phyloP scores from a whole-genome alignment of 2,329 filamentous ascomycete genomes.

The Botrytis elliptica region DNA sequence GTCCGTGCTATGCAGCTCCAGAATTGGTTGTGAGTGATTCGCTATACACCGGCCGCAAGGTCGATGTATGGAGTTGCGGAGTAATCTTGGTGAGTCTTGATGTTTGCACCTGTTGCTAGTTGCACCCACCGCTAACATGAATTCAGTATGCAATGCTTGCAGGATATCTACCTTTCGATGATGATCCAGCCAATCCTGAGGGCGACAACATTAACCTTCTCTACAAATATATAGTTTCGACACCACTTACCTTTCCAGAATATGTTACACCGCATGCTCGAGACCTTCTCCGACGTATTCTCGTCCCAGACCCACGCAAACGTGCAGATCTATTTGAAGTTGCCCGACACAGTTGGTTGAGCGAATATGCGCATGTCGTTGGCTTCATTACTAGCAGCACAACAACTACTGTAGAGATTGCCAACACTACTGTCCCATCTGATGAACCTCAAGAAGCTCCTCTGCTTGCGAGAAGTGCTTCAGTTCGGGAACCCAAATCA shows the following conservation, averaged over 20 bases:
- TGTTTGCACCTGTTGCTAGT: conserved; percentile 9
- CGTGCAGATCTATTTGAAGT: conserved; percentile 96
- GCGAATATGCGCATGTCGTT: conserved; percentile 94
- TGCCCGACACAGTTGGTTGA: conserved; percentile 95
- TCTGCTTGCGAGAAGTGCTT: conserved; percentile 77
- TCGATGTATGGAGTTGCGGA: conserved; percentile 99
- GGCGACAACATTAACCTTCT: conserved; percentile 98
- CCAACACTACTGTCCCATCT: conserved; percentile 68
- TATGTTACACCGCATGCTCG: conserved; percentile 96
- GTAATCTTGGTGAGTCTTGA: conserved; percentile 80
- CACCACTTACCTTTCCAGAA: conserved; percentile 95
- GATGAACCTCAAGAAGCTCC: conserved; percentile 58
- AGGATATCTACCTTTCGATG: conserved; percentile 95
- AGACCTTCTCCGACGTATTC: conserved; percentile 85
- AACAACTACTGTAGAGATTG: conserved; percentile 81
- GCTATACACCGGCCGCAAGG: conserved; percentile 93
- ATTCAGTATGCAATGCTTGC: conserved; percentile 94
- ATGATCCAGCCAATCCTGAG: conserved; percentile 96
- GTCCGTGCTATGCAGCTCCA: conserved; percentile 94
- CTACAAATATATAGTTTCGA: conserved; percentile 99
- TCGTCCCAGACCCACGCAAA: conserved; percentile 92
- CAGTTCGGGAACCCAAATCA: conserved; percentile 83
- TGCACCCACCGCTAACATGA: conserved; percentile 31
- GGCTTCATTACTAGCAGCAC: conserved; percentile 96
- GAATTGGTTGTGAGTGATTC: conserved; percentile 97